Percentiles rank a stretch among this genome's conserved stretches.
Evolutionary conservation across 2,329 filamentous ascomycete species (phyloP).

Genomic region (Fusarium luffae): DNA sequence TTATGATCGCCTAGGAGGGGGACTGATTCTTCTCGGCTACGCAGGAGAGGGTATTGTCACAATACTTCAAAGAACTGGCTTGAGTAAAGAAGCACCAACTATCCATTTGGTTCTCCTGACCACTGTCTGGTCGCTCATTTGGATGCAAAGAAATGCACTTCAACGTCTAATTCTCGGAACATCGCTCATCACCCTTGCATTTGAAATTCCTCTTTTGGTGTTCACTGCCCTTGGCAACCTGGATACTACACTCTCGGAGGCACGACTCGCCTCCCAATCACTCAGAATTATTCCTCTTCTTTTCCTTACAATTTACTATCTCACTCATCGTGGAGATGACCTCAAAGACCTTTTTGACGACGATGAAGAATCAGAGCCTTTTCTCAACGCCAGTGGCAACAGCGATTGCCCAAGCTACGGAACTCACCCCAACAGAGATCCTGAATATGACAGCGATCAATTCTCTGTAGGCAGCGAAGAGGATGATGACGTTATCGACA

Average conservation of each 20-base stretch:
- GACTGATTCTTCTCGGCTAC: conserved; percentile 12
- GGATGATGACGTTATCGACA: conserved; percentile 38
- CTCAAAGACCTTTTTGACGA: neutral
- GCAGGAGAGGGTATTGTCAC: neutral
- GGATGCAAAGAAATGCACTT: neutral
- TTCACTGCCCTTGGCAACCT: neutral
- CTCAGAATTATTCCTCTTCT: conserved; percentile 7
- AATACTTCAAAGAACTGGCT: neutral
- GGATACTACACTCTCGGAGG: neutral
- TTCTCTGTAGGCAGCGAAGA: conserved; percentile 31
- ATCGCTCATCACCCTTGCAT: conserved; percentile 8
- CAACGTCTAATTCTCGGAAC: neutral
- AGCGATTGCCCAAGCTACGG: conserved; percentile 21
- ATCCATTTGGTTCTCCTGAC: conserved; percentile 8
- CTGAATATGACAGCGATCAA: neutral
- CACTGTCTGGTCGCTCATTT: conserved; percentile 1
- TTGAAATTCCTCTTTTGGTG: conserved; percentile 21
- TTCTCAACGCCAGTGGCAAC: neutral
- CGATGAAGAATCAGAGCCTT: conserved; percentile 29
- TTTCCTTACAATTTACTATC: neutral
- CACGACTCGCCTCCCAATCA: conserved; percentile 12
- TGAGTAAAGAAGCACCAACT: conserved; percentile 3
- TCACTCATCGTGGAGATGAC: neutral
- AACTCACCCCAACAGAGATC: neutral
- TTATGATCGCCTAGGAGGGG: neutral